phyloP scores from a whole-genome alignment of 2,329 filamentous ascomycete species.

The Alternaria conjuncta region DNA sequence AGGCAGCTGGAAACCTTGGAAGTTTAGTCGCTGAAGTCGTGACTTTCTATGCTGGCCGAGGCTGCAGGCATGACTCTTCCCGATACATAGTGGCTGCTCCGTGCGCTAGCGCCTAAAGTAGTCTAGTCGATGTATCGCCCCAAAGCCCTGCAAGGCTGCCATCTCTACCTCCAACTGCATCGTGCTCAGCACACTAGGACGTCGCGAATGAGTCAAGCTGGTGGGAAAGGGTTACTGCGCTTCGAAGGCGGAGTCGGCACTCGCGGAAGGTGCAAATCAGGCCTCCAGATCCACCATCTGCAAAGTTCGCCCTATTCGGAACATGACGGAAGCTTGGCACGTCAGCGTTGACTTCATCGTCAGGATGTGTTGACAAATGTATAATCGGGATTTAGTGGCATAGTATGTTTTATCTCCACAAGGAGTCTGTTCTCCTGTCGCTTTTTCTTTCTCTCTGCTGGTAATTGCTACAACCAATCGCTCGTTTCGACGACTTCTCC shows the following conservation, averaged over 20 bases:
- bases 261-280: not conserved
- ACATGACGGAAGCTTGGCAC: conserved; percentile 32
- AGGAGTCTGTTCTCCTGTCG: not conserved
- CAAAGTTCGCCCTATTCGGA: conserved; percentile 17
- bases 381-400: not conserved
- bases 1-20: too few species aligned
- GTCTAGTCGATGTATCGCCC: not conserved
- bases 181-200: not conserved
- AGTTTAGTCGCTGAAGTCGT: not conserved
- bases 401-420: not conserved
- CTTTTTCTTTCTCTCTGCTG: not conserved
- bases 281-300: conserved; percentile 2
- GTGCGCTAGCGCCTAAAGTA: not conserved
- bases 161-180: not conserved
- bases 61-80: not conserved
- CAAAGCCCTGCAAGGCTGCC: not conserved
- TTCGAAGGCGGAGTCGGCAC: conserved; percentile 2
- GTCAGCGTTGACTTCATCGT: conserved; percentile 16
- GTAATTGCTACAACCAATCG: not conserved
- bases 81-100: not conserved
- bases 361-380: not conserved
- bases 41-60: not conserved
- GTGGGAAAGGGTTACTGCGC: not conserved
- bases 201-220: not conserved
- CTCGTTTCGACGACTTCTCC: not conserved